Evolutionary conservation across 768 basidiomycete species (phyloP).

Genomic region (Amanita brunnescens): DNA sequence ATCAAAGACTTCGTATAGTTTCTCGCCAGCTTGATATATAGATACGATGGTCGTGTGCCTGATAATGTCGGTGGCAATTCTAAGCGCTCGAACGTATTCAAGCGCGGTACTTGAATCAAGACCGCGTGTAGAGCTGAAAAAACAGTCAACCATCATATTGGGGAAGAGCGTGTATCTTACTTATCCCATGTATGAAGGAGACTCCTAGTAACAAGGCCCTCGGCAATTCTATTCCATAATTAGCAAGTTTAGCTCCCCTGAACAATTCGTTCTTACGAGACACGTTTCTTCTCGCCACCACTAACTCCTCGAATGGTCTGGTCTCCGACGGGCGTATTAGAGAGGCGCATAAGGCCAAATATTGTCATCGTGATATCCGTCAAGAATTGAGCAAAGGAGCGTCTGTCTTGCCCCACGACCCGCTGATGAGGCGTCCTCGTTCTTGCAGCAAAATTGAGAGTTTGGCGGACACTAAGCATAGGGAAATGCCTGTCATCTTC

Average conservation of each 20-base stretch:
- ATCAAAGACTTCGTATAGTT: conserved; percentile 53
- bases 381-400: conserved; percentile 33
- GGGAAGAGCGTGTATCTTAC: conserved; percentile 24
- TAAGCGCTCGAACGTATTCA: conserved; percentile 61
- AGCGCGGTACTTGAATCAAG: conserved; percentile 65
- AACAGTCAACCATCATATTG: not conserved
- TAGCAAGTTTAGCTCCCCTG: not conserved
- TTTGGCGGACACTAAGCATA: conserved; percentile 72
- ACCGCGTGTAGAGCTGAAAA: conserved; percentile 50
- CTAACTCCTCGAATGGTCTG: conserved; percentile 66
- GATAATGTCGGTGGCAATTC: conserved; percentile 52
- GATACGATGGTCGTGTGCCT: conserved; percentile 59
- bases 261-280: conserved; percentile 33
- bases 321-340: conserved; percentile 71
- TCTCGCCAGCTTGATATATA: conserved; percentile 79
- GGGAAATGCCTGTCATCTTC: conserved; percentile 87
- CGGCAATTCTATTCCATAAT: conserved; percentile 24
- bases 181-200: conserved; percentile 73
- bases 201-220: conserved; percentile 55
- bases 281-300: conserved; percentile 76
- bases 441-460: conserved; percentile 59
- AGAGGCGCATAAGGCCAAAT: conserved; percentile 69
- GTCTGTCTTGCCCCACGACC: conserved; percentile 30
- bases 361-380: conserved; percentile 54
- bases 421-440: conserved; percentile 59